These are phyloP conservation scores for Agaricales sp. DNA, from an alignment of 1,284 basidiomycete species.

Conservation along the genomic window DNA sequence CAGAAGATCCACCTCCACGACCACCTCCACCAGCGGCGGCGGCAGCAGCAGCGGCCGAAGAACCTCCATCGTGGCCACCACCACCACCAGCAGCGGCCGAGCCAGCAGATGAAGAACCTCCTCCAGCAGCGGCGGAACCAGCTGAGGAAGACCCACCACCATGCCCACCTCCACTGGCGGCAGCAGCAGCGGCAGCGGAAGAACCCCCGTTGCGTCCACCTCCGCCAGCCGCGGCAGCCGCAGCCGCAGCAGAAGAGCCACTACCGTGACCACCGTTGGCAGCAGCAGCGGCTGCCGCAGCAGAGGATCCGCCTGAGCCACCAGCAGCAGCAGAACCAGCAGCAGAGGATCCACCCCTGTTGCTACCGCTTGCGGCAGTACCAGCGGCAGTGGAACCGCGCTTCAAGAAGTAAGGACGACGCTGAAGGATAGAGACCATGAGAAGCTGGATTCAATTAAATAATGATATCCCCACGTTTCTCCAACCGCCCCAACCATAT, in stretches of 20 bases:
- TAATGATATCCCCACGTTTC: background rate
- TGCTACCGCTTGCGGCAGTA: too few relatives aligned
- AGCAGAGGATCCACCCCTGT: too few relatives aligned
- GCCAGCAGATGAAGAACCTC: too few relatives aligned
- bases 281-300: background rate
- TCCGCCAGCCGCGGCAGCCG: background rate
- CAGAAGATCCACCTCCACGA: background rate
- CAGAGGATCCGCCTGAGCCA: background rate
- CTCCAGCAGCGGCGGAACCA: background rate
- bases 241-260: background rate
- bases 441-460: too few relatives aligned
- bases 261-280: background rate
- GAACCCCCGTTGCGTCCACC: background rate
- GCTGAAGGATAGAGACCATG: too few relatives aligned
- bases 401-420: too few relatives aligned
- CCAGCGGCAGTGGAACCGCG: too few relatives aligned
- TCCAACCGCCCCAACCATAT: background rate
- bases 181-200: background rate
- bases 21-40: too few relatives aligned
- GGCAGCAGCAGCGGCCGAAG: background rate
- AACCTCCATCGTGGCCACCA: background rate
- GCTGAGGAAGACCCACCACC: background rate
- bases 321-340: too few relatives aligned
- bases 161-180: background rate
- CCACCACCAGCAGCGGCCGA: background rate